These are phyloP conservation scores for Zymoseptoria passerinii DNA, from an alignment of 2,329 filamentous ascomycete genomes.

Conservation along the genomic window DNA sequence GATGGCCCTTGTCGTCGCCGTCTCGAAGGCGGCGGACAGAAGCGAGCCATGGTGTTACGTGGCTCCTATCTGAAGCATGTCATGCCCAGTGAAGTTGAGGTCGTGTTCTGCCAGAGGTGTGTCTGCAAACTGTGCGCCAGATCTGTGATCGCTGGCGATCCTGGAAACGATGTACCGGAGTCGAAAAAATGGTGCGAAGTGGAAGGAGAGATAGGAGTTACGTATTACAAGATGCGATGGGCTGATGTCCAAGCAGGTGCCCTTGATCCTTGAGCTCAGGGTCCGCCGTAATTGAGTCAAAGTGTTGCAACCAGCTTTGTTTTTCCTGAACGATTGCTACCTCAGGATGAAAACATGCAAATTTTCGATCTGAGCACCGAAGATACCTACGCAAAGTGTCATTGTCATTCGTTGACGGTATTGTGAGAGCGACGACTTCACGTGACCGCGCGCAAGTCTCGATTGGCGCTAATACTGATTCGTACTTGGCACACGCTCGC, in stretches of 20 bases:
- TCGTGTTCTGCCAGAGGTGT: neutral
- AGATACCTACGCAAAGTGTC: neutral
- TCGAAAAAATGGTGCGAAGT: neutral
- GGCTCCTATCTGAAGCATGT: neutral
- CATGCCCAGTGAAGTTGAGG: neutral
- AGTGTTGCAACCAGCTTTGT: neutral
- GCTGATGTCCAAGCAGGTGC: neutral
- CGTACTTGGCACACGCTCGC: neutral
- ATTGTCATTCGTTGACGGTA: neutral
- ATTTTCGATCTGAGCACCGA: neutral
- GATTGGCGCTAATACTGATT: neutral
- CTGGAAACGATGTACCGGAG: neutral
- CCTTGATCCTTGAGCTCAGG: neutral
- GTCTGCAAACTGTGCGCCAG: too few species aligned
- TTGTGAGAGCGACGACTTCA: neutral
- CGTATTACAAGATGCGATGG: neutral
- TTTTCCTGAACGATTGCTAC: neutral
- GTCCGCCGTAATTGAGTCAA: neutral
- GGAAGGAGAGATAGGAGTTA: neutral
- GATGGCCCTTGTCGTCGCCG: conserved; percentile 3
- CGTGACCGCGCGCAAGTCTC: neutral
- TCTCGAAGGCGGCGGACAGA: neutral
- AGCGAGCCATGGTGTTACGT: neutral
- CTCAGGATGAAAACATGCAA: neutral
- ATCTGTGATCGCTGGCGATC: neutral